Base-by-base conservation (phyloP, 192 early-diverging fungal species). In the Backusella luteola region DNA sequence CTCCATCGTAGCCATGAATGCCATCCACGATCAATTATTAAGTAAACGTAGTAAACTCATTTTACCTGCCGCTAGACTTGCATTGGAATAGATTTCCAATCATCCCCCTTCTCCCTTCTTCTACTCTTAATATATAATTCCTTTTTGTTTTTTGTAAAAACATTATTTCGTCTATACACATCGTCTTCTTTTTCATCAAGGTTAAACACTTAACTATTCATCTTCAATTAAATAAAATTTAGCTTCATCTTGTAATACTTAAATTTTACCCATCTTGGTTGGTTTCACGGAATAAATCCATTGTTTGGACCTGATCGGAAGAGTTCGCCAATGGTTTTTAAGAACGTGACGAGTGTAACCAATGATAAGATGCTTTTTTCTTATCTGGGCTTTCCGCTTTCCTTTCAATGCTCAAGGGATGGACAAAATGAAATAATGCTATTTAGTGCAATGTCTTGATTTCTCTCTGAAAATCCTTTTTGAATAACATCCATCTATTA, bases 21-120 rank as follows among this genome's bases (percentile, higher is more conserved):
- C 93, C n/a, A 93, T 99, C 36, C 97, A 99, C 77, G 95, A 93
- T 67, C 93, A 90, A 35, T 77, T 94, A 29, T 68, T 94, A 29
- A 81, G 72, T 44, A 76, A 73, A 49, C 38, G 49, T 14, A 52
- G 39, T 34, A 66, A 67, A 53, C 63, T 78, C 4, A 34, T 78
- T 15, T 66, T 78, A 39, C 77, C 77, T 21, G 36, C 72, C 38
- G 38, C 73, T 23, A 73, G 67, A 74, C 15, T 66, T n/a, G 44
- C 71, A 29, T 49, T 78, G 35, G 68, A 76, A 44, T 76, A 70
- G 35, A 67, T 36, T 46, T 34, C 29, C 19, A 67, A 66, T n/a
- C 35, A 34, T 32, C 14, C 34, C 67, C 29, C 21, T 71, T 1
- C 29, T 12, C 26, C 42, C 19, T 63, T 9, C 56, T 12, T 59